phyloP scores from a whole-genome alignment of 441 rosid species.

The Biscutella laevigata region DNA sequence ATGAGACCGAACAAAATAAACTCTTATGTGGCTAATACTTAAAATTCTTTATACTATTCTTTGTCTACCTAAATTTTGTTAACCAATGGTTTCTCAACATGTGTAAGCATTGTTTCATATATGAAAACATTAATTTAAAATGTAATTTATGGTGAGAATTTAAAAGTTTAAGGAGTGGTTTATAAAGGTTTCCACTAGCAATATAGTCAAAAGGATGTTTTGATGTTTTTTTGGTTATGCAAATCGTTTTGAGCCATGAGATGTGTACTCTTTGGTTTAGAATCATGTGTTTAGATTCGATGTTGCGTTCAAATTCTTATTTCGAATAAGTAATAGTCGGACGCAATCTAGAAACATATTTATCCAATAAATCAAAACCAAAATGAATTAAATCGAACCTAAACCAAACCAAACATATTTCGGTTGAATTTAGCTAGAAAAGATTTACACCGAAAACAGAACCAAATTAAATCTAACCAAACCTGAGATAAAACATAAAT shows the following conservation, averaged over 20 bases:
- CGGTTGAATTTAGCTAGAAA: no score
- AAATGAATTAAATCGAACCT: no score
- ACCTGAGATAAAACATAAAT: no score
- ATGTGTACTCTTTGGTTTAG: slow-evolving; percentile 37
- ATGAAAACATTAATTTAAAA: slow-evolving; percentile 7
- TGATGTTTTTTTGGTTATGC: slow-evolving; percentile 27
- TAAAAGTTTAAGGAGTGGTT: slow-evolving; percentile 23
- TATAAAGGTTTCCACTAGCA: slow-evolving; percentile 43
- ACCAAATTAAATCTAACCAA: no score
- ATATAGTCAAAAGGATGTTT: slow-evolving; percentile 46
- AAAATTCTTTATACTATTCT: slow-evolving; percentile 15
- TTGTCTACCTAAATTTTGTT: slow-evolving; percentile 17
- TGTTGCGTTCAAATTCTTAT: slow-evolving; percentile 8
- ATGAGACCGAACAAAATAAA: slow-evolving; percentile 18
- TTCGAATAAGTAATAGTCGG: slow-evolving; percentile 6
- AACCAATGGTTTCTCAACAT: slow-evolving; percentile 14
- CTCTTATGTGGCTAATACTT: slow-evolving; percentile 26
- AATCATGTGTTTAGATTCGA: slow-evolving; percentile 18
- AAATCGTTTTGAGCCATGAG: slow-evolving; percentile 54
- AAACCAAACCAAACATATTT: no score
- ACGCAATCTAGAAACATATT: slow-evolving; percentile 1
- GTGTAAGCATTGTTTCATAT: slow-evolving; percentile 13
- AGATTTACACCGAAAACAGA: no score
- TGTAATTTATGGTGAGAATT: slow-evolving; percentile 23
- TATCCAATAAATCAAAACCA: no score